These are phyloP conservation scores for Bruguiera gymnorhiza DNA, from an alignment of 345 rosid genomes.

Conservation along the genomic window DNA sequence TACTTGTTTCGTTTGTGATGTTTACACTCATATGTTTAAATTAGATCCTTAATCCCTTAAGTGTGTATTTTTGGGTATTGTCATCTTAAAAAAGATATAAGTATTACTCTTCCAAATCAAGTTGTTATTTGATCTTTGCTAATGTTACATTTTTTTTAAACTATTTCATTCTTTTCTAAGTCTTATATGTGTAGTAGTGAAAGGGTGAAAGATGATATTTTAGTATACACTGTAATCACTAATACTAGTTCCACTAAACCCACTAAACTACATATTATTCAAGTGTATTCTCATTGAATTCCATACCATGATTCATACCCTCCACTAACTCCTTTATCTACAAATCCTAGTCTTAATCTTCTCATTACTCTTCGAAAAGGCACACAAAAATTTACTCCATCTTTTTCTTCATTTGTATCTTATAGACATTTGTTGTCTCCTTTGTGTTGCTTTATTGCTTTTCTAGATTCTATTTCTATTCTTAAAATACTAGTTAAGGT, in stretches of 20 bases:
- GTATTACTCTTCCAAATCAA: neutral
- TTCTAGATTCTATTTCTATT: neutral
- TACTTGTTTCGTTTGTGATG: neutral
- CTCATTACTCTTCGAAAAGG: neutral
- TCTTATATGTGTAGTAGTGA: neutral
- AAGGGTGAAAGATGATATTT: too few relatives aligned
- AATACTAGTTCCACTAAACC: neutral
- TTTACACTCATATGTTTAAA: too few relatives aligned
- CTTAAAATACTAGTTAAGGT: neutral
- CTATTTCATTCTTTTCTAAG: neutral
- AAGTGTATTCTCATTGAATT: too few relatives aligned
- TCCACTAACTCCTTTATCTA: neutral
- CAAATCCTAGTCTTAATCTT: neutral
- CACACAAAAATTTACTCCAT: neutral
- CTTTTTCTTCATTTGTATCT: neutral
- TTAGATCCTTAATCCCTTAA: too few relatives aligned
- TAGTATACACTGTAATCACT: neutral
- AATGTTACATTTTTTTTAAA: neutral
- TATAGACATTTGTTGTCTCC: neutral
- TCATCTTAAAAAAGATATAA: neutral
- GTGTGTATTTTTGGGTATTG: neutral
- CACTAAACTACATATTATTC: too few relatives aligned
- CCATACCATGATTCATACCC: too few relatives aligned
- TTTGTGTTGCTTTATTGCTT: neutral
- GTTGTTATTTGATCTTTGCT: neutral